A percentile compares a stretch with the other conserved stretches of the same genome.
phyloP scores from a whole-genome alignment of 2,329 filamentous ascomycete species.

The Aspergillus pseudotamarii region DNA sequence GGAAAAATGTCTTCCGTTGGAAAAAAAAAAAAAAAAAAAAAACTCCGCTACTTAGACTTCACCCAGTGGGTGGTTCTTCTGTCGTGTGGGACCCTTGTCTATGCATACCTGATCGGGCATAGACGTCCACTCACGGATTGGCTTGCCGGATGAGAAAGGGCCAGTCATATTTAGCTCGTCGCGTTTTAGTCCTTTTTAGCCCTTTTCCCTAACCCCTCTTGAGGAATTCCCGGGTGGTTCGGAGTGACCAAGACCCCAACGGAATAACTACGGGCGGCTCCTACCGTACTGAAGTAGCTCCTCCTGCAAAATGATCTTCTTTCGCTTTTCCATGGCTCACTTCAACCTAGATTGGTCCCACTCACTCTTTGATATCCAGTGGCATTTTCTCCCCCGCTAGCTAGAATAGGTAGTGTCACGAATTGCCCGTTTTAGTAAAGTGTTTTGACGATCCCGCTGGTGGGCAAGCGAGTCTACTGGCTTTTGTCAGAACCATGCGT shows the following conservation, averaged over 20 bases:
- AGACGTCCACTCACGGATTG: not conserved
- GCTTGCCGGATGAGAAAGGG: not conserved
- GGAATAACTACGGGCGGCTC: constrained; percentile 7
- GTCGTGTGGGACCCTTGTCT: not conserved
- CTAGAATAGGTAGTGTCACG: not conserved
- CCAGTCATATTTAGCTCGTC: not conserved
- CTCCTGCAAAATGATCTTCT: not conserved
- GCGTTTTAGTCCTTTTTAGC: too few species aligned
- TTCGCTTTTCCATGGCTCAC: not conserved
- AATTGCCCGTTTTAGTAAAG: not conserved
- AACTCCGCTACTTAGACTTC: not conserved
- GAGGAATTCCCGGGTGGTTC: not conserved
- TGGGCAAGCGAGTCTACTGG: not conserved
- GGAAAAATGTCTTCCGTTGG: not conserved
- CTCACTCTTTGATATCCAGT: not conserved
- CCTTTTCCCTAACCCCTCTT: not conserved
- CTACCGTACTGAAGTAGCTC: not conserved
- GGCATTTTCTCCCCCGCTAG: not conserved
- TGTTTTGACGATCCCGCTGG: not conserved
- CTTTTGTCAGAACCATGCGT: not conserved
- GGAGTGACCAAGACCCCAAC: not conserved
- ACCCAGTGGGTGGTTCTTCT: not conserved
- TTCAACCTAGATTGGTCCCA: not conserved
- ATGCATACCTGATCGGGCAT: constrained; percentile 1
- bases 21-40: not conserved